These are phyloP conservation scores for Epichloe glyceriae DNA, from an alignment of 2,329 filamentous ascomycete genomes.

Conservation along the genomic window DNA sequence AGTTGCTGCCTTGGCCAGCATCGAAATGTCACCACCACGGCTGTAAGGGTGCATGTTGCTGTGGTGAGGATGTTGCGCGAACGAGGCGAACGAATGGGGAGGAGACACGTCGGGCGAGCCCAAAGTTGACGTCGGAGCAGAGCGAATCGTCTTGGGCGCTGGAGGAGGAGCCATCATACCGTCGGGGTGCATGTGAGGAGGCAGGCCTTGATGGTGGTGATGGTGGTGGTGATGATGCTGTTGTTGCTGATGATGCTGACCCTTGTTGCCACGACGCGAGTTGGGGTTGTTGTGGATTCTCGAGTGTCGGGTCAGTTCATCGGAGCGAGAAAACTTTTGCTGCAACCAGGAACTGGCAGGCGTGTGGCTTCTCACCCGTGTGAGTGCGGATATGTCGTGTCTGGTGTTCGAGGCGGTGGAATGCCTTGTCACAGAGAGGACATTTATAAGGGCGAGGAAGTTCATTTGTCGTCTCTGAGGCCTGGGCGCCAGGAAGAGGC, in stretches of 20 bases:
- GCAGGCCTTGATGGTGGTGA: constrained; percentile 25
- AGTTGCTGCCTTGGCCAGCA: constrained; percentile 47
- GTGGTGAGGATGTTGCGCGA: constrained; percentile 37
- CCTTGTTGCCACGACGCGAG: constrained; percentile 85
- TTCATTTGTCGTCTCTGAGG: constrained; percentile 46
- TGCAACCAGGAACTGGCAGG: constrained; percentile 89
- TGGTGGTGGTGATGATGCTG: constrained; percentile 20
- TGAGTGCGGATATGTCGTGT: constrained; percentile 85
- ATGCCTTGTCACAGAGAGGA: constrained; percentile 94
- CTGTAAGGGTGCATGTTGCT: constrained; percentile 34
- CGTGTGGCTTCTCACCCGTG: constrained; percentile 95
- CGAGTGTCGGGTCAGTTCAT: constrained; percentile 92
- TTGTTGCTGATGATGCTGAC: constrained; percentile 29
- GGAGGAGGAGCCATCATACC: constrained; percentile 68
- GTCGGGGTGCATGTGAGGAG: constrained; percentile 36
- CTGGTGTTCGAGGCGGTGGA: constrained; percentile 95
- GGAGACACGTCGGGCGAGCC: constrained; percentile 94
- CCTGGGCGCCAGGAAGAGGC: constrained; percentile 47
- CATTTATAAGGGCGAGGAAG: constrained; percentile 96
- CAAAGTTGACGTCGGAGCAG: constrained; percentile 73
- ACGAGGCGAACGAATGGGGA: constrained; percentile 75
- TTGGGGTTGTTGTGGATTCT: constrained; percentile 99
- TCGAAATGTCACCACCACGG: constrained; percentile 40
- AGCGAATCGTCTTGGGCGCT: constrained; percentile 68
- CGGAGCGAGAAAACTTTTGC: constrained; percentile 94